Percentiles rank a stretch among this genome's conserved stretches.
phyloP scores from a whole-genome alignment of 2,329 filamentous ascomycete genomes.

The Didymosphaeria variabile region DNA sequence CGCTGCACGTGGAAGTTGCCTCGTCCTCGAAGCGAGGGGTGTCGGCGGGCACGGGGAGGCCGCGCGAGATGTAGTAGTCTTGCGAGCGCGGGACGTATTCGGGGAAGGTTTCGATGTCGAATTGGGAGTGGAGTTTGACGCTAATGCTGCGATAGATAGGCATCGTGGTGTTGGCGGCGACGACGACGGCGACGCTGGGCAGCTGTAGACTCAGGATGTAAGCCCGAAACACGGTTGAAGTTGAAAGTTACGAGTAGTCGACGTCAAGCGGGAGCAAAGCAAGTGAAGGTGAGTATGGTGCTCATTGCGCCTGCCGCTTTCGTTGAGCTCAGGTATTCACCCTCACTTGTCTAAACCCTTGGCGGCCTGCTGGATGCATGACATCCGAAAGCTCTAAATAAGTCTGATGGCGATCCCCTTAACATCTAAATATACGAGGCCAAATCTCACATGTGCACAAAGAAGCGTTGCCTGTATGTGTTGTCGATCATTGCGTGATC shows the following conservation, averaged over 20 bases:
- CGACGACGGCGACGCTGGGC: background rate
- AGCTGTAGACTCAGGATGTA: background rate
- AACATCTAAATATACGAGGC: too few species aligned
- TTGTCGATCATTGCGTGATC: too few species aligned
- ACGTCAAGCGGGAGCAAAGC: background rate
- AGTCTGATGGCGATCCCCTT: background rate
- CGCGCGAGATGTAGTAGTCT: slow-evolving; percentile 24
- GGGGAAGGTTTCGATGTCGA: slow-evolving; percentile 50
- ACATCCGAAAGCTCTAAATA: background rate
- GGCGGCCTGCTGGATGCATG: background rate
- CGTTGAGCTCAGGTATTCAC: background rate
- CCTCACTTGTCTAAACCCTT: background rate
- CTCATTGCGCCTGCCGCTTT: slow-evolving; percentile 3
- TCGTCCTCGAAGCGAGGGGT: slow-evolving; percentile 30
- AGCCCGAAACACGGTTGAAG: background rate
- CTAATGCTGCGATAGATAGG: slow-evolving; percentile 50
- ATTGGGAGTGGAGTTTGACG: slow-evolving; percentile 53
- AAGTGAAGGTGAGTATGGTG: background rate
- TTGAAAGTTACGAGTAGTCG: background rate
- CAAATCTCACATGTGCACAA: too few species aligned
- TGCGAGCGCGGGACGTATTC: slow-evolving; percentile 46
- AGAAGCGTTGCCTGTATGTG: too few species aligned
- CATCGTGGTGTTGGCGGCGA: slow-evolving; percentile 27
- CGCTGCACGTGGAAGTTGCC: slow-evolving; percentile 40
- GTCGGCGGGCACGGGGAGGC: slow-evolving; percentile 9